phyloP scores from a whole-genome alignment of 148 eudicot genomes.

The Rhododendron kiyosumense region DNA sequence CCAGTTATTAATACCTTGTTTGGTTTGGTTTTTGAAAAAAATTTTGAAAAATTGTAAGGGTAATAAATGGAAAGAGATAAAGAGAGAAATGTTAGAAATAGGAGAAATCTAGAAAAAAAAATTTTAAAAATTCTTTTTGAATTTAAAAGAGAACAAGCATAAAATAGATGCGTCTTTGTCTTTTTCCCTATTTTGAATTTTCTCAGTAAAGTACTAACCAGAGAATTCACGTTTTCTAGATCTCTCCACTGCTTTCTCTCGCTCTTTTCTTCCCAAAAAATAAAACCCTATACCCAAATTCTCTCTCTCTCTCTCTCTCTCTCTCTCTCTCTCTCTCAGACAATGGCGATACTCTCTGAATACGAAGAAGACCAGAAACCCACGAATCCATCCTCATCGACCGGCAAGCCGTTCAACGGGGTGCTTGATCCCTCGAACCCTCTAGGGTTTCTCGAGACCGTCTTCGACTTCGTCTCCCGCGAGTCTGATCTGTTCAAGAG shows the following conservation, averaged over 20 bases:
- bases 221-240: background rate
- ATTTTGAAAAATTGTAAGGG: too few relatives aligned
- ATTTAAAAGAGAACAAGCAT: too few relatives aligned
- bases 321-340: background rate
- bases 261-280: background rate
- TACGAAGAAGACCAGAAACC: slow-evolving; percentile 45
- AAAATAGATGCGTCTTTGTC: too few relatives aligned
- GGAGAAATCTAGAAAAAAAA: too few relatives aligned
- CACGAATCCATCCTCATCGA: slow-evolving; percentile 13
- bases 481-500: slow-evolving; percentile 55
- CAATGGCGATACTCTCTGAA: background rate
- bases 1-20: too few relatives aligned
- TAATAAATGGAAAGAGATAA: too few relatives aligned
- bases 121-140: too few relatives aligned
- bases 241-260: background rate
- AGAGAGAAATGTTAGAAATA: too few relatives aligned
- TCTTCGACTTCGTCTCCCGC: slow-evolving; percentile 50
- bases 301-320: background rate
- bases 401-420: slow-evolving; percentile 29
- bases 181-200: background rate
- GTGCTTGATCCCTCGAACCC: slow-evolving; percentile 62
- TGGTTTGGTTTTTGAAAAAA: too few relatives aligned
- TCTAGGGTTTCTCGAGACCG: slow-evolving; percentile 56
- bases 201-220: background rate
- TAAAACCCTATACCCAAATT: background rate